phyloP scores from a whole-genome alignment of 257 asterid genomes.

The Fraxinus cuspidata region DNA sequence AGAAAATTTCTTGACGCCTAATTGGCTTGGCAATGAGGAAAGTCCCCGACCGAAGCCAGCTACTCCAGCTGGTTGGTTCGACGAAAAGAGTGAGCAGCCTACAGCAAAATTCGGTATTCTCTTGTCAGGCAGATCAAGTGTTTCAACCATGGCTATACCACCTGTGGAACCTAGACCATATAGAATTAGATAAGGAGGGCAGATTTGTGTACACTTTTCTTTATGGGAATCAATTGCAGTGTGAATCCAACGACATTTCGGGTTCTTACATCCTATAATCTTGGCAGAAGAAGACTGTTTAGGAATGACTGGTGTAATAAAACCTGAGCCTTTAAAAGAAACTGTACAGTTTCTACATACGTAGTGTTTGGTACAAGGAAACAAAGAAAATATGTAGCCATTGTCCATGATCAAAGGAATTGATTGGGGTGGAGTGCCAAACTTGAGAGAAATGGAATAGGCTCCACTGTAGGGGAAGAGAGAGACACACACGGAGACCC shows the following conservation, averaged over 20 bases:
- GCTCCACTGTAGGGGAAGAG: constrained; percentile 74
- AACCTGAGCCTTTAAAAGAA: constrained; percentile 13
- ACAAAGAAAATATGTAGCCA: constrained; percentile 83
- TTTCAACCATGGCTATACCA: constrained; percentile 67
- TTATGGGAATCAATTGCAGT: constrained; percentile 29
- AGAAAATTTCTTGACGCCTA: constrained; percentile 71
- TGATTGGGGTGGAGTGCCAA: constrained; percentile 87
- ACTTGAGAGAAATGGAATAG: constrained; percentile 71
- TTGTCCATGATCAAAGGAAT: constrained; percentile 74
- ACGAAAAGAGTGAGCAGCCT: constrained; percentile 79
- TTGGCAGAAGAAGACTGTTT: constrained; percentile 66
- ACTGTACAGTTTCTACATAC: constrained; percentile 57
- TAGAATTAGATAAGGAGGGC: constrained; percentile 78
- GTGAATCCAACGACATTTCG: constrained; percentile 83
- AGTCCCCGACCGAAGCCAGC: constrained; percentile 83
- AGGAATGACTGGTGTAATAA: constrained; percentile 58
- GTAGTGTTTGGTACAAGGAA: constrained; percentile 78
- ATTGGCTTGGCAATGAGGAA: constrained; percentile 67
- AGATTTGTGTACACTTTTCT: constrained; percentile 59
- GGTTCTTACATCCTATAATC: constrained; percentile 67
- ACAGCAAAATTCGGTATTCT: constrained; percentile 51
- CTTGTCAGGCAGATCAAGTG: constrained; percentile 46
- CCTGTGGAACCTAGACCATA: constrained; percentile 83
- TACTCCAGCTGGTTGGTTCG: constrained; percentile 73
- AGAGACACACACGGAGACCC: no score